Conservation (phyloP, 2,329 filamentous ascomycete species). For the Lithohypha guttulata region DNA sequence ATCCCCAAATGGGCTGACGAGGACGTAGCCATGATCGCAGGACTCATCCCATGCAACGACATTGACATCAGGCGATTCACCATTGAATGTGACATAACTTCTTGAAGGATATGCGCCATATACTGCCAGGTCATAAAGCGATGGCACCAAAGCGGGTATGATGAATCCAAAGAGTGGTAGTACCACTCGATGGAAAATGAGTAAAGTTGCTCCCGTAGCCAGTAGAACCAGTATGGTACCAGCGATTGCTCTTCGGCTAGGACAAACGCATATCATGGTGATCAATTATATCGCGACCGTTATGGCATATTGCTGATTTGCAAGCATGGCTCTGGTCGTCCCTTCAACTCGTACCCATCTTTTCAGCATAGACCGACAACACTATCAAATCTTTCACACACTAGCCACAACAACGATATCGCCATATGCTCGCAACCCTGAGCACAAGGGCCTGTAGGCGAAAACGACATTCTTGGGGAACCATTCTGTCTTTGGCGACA, state of each 20-base stretch:
- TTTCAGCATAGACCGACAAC: too few species aligned
- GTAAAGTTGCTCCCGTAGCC: background rate
- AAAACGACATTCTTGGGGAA: too few species aligned
- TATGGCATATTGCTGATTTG: too few species aligned
- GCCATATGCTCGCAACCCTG: too few species aligned
- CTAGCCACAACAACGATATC: too few species aligned
- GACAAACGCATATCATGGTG: conserved; percentile 2
- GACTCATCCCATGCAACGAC: conserved; percentile 19
- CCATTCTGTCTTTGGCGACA: too few species aligned
- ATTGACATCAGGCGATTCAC: conserved; percentile 17
- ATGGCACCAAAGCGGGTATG: conserved; percentile 2
- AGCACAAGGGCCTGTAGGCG: too few species aligned
- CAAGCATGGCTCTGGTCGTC: too few species aligned
- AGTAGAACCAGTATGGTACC: background rate
- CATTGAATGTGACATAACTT: conserved; percentile 12
- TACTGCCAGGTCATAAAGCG: conserved; percentile 7
- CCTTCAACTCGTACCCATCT: too few species aligned
- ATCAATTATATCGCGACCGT: too few species aligned
- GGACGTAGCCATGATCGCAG: conserved; percentile 33
- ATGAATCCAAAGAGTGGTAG: background rate
- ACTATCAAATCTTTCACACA: too few species aligned
- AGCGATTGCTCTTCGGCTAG: background rate
- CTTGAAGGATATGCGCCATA: conserved; percentile 14
- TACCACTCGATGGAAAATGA: background rate
- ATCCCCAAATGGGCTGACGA: conserved; percentile 69